Conservation (phyloP, 2,329 filamentous ascomycete genomes). For the Aureobasidium sp. region DNA sequence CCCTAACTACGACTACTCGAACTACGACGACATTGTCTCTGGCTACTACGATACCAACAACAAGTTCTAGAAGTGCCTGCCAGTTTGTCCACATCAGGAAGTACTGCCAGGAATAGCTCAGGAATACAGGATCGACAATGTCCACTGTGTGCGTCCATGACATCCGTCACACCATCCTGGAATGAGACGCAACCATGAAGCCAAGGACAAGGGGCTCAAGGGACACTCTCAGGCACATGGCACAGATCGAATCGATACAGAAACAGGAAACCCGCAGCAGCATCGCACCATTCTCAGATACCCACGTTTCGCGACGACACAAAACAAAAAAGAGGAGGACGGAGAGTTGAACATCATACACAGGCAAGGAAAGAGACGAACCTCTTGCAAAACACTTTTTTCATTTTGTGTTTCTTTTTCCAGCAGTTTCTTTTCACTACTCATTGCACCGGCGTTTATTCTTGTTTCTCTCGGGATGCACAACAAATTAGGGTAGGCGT, state of each 20-base stretch:
- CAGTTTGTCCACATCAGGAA: background rate
- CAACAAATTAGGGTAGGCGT: background rate
- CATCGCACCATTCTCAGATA: background rate
- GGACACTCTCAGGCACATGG: background rate
- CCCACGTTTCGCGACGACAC: background rate
- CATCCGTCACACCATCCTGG: background rate
- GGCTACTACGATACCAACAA: constrained; percentile 10
- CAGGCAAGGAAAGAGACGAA: background rate
- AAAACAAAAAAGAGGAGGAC: background rate
- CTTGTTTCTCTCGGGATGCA: background rate
- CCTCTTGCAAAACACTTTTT: background rate
- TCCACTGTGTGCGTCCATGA: background rate
- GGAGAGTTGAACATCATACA: background rate
- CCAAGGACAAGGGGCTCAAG: background rate
- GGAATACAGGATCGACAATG: background rate
- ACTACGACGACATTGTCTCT: constrained; percentile 2
- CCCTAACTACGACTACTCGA: background rate
- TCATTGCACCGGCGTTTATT: constrained; percentile 1
- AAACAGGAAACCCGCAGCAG: background rate
- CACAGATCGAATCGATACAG: background rate
- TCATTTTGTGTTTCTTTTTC: background rate
- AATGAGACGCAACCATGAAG: background rate
- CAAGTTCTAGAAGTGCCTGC: background rate
- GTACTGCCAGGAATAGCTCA: background rate
- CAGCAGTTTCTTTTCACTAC: background rate